Evolutionary conservation across 129 eudicot genomes (phyloP).

Genomic region (Escallonia herrerae): DNA sequence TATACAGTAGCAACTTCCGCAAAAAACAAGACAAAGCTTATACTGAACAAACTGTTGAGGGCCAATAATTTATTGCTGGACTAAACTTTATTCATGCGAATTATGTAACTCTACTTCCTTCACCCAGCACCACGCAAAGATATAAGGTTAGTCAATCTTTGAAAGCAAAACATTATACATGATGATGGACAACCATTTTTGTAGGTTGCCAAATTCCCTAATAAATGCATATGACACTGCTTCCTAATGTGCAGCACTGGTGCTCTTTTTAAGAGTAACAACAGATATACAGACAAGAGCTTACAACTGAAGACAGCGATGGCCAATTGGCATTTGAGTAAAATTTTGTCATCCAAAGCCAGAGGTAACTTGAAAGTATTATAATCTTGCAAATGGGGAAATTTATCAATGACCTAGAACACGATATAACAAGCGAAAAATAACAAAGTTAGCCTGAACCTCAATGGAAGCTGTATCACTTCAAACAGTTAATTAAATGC

Average conservation of each 20-base stretch:
- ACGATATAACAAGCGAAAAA: constrained; percentile 4
- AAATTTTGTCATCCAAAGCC: constrained; percentile 33
- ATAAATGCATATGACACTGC: not conserved
- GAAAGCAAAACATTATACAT: not conserved
- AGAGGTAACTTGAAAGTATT: constrained; percentile 49
- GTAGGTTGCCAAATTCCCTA: not conserved
- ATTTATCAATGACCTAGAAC: constrained; percentile 63
- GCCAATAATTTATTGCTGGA: no score
- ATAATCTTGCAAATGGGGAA: constrained; percentile 78
- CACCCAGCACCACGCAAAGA: no score
- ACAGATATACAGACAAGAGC: constrained; percentile 9
- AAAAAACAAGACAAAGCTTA: no score
- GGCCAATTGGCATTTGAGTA: constrained; percentile 71
- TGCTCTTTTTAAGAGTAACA: not conserved
- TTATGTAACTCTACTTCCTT: no score
- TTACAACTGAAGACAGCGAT: constrained; percentile 67
- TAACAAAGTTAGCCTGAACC: not conserved
- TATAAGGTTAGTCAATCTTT: no score
- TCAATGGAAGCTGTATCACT: not conserved
- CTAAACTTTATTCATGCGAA: no score
- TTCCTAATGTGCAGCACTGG: not conserved
- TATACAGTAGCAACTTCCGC: no score
- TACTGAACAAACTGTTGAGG: no score
- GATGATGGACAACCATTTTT: not conserved
- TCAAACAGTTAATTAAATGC: not conserved